Percentiles rank a stretch among this genome's conserved stretches.
Evolutionary conservation across 164 flowering plant species (phyloP).

Genomic region (Akebia trifoliata): DNA sequence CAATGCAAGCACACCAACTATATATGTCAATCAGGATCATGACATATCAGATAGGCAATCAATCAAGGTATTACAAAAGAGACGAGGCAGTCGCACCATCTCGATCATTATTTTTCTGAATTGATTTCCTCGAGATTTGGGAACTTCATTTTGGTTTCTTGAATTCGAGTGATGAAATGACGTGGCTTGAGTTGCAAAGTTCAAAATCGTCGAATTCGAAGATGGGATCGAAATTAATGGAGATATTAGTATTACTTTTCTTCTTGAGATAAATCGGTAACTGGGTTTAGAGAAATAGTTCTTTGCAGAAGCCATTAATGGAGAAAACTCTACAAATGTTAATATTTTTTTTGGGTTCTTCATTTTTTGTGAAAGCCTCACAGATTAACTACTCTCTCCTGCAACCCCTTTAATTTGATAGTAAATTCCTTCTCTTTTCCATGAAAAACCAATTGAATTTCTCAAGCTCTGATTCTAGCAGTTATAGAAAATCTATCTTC

Average conservation of each 20-base stretch:
- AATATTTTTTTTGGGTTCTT: background rate
- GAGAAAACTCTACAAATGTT: too few species aligned
- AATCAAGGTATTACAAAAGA: too few species aligned
- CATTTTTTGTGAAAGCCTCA: too few species aligned
- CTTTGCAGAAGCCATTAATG: slow-evolving; percentile 11
- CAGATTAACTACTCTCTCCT: too few species aligned
- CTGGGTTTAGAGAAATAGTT: slow-evolving; percentile 8
- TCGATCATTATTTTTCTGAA: slow-evolving; percentile 1
- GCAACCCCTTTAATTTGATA: slow-evolving; percentile 85
- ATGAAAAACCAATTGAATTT: slow-evolving; percentile 80
- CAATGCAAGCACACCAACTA: too few species aligned
- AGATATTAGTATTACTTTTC: background rate
- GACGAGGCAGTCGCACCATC: slow-evolving; percentile 13
- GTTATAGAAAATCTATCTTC: slow-evolving; percentile 62
- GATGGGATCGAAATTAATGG: background rate
- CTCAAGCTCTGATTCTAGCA: slow-evolving; percentile 80
- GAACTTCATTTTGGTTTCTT: slow-evolving; percentile 15
- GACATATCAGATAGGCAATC: too few species aligned
- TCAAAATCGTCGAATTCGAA: slow-evolving; percentile 29
- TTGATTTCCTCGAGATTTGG: slow-evolving; percentile 6
- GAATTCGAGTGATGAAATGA: background rate
- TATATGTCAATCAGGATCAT: too few species aligned
- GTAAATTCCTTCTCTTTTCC: slow-evolving; percentile 85
- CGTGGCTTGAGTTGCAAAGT: slow-evolving; percentile 1
- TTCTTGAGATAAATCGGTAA: slow-evolving; percentile 11